phyloP scores from a whole-genome alignment of 345 rosid genomes.

The Psidium friedrichsthalianum region DNA sequence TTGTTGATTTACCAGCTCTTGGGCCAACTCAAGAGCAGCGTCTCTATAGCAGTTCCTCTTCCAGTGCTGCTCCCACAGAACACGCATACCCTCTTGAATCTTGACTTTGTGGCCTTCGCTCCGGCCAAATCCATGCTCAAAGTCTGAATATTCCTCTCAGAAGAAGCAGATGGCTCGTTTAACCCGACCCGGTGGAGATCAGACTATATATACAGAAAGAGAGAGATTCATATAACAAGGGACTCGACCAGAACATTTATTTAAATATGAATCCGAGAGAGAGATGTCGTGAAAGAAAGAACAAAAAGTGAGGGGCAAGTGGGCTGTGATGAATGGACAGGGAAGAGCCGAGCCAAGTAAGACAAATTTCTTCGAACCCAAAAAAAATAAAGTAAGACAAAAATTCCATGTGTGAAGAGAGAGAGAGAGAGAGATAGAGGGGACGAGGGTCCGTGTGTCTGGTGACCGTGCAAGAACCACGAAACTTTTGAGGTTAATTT shows the following conservation, averaged over 20 bases:
- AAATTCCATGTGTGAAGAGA: neutral
- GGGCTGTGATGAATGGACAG: neutral
- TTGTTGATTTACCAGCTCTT: conserved; percentile 51
- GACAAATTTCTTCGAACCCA: neutral
- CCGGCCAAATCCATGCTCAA: neutral
- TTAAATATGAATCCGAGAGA: neutral
- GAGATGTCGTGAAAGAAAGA: neutral
- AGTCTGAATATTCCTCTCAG: neutral
- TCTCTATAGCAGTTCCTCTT: conserved; percentile 68
- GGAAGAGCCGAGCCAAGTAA: neutral
- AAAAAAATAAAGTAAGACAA: neutral
- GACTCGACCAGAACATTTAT: neutral
- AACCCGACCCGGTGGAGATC: neutral
- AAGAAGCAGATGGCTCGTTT: neutral
- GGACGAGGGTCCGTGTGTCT: neutral
- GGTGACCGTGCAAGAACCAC: neutral
- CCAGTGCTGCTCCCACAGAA: conserved; percentile 50
- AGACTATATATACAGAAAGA: neutral
- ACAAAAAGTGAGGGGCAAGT: neutral
- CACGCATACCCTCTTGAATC: conserved; percentile 48
- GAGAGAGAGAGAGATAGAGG: neutral
- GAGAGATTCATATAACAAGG: neutral
- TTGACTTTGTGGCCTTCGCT: conserved; percentile 15
- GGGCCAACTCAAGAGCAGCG: conserved; percentile 74
- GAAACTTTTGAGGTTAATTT: neutral